Evolutionary conservation across 2,329 filamentous ascomycete species (phyloP).

Genomic region (Zarea fungicola): DNA sequence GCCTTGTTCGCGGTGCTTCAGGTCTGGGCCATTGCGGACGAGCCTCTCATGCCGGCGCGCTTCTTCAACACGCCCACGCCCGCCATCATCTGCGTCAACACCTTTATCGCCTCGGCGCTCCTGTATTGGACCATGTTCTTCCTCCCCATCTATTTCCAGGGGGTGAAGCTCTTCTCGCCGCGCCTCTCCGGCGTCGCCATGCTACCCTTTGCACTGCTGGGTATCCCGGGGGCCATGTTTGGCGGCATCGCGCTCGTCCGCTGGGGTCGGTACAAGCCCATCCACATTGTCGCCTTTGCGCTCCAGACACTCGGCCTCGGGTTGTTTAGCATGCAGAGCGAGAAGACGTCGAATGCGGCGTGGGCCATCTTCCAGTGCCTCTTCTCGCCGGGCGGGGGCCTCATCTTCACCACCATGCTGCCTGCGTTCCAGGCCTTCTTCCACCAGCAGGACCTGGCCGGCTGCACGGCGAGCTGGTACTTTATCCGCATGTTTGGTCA

Average conservation of each 20-base stretch:
- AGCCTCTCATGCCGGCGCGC: slow-evolving; percentile 31
- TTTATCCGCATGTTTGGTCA: slow-evolving; percentile 41
- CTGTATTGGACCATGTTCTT: slow-evolving; percentile 9
- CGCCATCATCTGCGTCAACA: neutral
- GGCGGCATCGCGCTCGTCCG: slow-evolving; percentile 22
- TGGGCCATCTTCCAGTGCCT: slow-evolving; percentile 38
- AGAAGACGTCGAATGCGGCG: slow-evolving; percentile 24
- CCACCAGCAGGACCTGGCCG: slow-evolving; percentile 29
- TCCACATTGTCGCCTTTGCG: slow-evolving; percentile 33
- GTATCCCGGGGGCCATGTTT: slow-evolving; percentile 22
- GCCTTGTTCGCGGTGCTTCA: slow-evolving; percentile 30
- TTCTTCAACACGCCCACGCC: slow-evolving; percentile 7
- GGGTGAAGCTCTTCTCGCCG: neutral
- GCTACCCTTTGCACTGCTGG: slow-evolving; percentile 1
- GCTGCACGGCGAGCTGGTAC: slow-evolving; percentile 32
- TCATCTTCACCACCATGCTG: slow-evolving; percentile 37
- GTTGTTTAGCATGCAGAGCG: slow-evolving; percentile 33
- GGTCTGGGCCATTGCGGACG: slow-evolving; percentile 16
- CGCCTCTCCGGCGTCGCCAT: neutral
- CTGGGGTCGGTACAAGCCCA: slow-evolving; percentile 22
- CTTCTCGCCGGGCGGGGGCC: slow-evolving; percentile 34
- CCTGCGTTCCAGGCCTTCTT: slow-evolving; percentile 37
- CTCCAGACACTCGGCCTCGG: slow-evolving; percentile 37
- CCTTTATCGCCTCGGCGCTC: slow-evolving; percentile 1
- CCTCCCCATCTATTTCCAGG: slow-evolving; percentile 15